Evolutionary conservation across 2,329 filamentous ascomycete species (phyloP).

Genomic region (Neoscytalidium dimidiatum): DNA sequence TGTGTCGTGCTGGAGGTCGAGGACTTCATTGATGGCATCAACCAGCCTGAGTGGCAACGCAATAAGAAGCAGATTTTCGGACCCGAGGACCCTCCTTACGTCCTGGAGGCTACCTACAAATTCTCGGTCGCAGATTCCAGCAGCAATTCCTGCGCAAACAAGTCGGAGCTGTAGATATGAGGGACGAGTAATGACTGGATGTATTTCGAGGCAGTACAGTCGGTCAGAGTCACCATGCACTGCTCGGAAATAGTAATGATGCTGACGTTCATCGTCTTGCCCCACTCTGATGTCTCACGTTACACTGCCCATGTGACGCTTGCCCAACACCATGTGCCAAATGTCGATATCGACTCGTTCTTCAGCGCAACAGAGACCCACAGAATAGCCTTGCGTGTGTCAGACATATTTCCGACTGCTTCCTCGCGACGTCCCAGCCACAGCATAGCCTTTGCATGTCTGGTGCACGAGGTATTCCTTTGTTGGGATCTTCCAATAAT

Average conservation of each 20-base stretch:
- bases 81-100: slow-evolving; percentile 45
- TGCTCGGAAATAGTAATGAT: slow-evolving; percentile 1
- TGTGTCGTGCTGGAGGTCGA: slow-evolving; percentile 91
- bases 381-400: background rate
- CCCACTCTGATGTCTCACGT: background rate
- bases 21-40: slow-evolving; percentile 93
- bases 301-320: background rate
- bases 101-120: slow-evolving; percentile 46
- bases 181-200: background rate
- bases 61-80: slow-evolving; percentile 53
- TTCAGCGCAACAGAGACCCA: background rate
- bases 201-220: background rate
- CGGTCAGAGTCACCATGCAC: background rate
- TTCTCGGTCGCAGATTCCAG: slow-evolving; percentile 29
- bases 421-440: background rate
- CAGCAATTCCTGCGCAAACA: background rate
- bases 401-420: background rate
- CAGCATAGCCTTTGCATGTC: too few species aligned
- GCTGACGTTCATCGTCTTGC: slow-evolving; percentile 6
- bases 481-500: too few species aligned
- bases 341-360: background rate
- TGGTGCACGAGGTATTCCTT: too few species aligned
- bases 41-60: slow-evolving; percentile 84
- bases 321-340: background rate
- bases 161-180: background rate